These are phyloP conservation scores for Rehmannia glutinosa DNA, from an alignment of 257 asterid genomes.

Conservation along the genomic window DNA sequence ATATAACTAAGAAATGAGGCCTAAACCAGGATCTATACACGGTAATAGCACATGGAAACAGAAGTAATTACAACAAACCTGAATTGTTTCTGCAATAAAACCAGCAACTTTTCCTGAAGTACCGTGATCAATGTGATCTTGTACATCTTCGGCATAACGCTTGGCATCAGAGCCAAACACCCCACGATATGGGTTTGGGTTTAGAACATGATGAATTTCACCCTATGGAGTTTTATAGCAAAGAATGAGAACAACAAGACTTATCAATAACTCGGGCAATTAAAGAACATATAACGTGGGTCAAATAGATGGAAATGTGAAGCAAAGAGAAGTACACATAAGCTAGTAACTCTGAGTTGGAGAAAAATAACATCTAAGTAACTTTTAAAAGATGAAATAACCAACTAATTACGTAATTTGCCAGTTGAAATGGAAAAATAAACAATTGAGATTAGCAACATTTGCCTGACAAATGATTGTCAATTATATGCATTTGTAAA, in stretches of 20 bases:
- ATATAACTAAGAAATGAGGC: constrained; percentile 17
- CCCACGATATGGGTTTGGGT: constrained; percentile 95
- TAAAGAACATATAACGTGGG: neutral
- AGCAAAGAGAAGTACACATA: neutral
- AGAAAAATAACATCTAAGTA: neutral
- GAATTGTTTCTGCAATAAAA: constrained; percentile 95
- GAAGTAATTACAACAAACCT: constrained; percentile 37
- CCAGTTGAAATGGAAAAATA: too few species aligned
- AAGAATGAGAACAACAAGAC: neutral
- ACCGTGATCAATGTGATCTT: constrained; percentile 94
- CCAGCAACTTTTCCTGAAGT: constrained; percentile 93
- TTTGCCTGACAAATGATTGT: too few species aligned
- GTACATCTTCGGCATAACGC: constrained; percentile 78
- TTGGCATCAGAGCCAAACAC: constrained; percentile 78
- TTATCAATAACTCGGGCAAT: neutral
- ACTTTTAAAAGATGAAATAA: too few species aligned
- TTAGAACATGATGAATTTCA: constrained; percentile 88
- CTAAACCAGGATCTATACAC: neutral
- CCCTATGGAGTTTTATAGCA: constrained; percentile 45
- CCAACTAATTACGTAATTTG: too few species aligned
- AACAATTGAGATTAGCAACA: too few species aligned
- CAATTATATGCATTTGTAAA: too few species aligned
- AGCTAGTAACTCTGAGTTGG: neutral
- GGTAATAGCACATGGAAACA: neutral
- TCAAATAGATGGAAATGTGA: neutral